These are phyloP conservation scores for Xylariomycetidae sp. DNA, from an alignment of 2,329 filamentous ascomycete species.

Conservation along the genomic window DNA sequence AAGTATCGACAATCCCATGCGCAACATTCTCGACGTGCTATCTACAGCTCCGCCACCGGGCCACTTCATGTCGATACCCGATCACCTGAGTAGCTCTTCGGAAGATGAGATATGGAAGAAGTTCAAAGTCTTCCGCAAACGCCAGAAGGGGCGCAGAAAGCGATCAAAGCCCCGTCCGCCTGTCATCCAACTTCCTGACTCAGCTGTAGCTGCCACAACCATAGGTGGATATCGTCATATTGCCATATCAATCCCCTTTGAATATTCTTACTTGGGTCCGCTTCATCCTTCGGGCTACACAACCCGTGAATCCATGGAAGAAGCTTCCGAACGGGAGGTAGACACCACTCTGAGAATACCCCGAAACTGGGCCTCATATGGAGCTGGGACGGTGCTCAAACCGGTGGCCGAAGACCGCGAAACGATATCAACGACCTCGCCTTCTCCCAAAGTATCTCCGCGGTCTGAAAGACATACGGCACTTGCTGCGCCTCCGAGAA, in stretches of 20 bases:
- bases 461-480: conserved; percentile 7
- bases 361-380: conserved; percentile 10
- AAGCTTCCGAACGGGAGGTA: conserved; percentile 12
- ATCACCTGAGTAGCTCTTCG: conserved; percentile 15
- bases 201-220: conserved; percentile 50
- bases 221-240: conserved; percentile 52
- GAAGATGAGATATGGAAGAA: conserved; percentile 34
- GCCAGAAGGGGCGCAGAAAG: conserved; percentile 29
- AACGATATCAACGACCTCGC: conserved; percentile 18
- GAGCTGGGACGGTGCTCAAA: conserved; percentile 26
- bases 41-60: conserved; percentile 42
- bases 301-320: conserved; percentile 11
- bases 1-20: too few species aligned
- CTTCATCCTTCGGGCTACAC: conserved; percentile 19
- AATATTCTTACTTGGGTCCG: conserved; percentile 40
- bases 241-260: conserved; percentile 55
- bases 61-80: conserved; percentile 46
- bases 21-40: too few species aligned
- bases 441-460: conserved; percentile 6
- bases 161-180: conserved; percentile 14
- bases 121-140: conserved; percentile 36
- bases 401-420: conserved; percentile 33
- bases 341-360: conserved; percentile 11
- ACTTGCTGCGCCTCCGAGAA: conserved; percentile 10
- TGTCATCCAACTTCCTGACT: conserved; percentile 45